Conservation (phyloP, 129 eudicot genomes). For the Artemisia annua region DNA sequence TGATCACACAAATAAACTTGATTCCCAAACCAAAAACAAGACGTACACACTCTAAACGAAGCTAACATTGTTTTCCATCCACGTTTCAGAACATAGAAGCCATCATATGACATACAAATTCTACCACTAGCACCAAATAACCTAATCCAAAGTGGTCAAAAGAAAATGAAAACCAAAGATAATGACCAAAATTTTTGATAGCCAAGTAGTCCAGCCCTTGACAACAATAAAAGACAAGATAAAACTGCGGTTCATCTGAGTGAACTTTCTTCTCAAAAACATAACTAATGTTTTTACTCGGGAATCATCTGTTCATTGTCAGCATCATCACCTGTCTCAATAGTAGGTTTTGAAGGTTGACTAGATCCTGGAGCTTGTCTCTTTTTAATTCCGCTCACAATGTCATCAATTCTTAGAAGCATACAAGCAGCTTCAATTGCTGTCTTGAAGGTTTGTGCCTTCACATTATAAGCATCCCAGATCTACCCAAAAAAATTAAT, state of each 20-base stretch:
- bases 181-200: constrained; percentile 36
- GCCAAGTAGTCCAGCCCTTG: not conserved
- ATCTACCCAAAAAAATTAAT: constrained; percentile 44
- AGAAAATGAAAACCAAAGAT: not conserved
- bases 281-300: constrained; percentile 31
- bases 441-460: constrained; percentile 86
- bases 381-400: constrained; percentile 88
- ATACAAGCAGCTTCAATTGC: constrained; percentile 87
- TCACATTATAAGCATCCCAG: constrained; percentile 89
- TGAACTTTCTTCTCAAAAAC: not conserved
- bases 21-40: not conserved
- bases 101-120: constrained; percentile 2
- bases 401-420: constrained; percentile 88
- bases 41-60: not conserved
- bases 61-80: not conserved
- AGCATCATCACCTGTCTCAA: constrained; percentile 56
- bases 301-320: constrained; percentile 67
- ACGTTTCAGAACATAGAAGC: constrained; percentile 9
- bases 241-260: not conserved
- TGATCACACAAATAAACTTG: not conserved
- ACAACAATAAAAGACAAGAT: not conserved
- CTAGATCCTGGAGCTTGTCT: constrained; percentile 64
- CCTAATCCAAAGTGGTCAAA: constrained; percentile 13
- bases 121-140: constrained; percentile 20
- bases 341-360: constrained; percentile 46